phyloP scores from a whole-genome alignment of 1,284 basidiomycete genomes.

The Laetiporus sulphureus region DNA sequence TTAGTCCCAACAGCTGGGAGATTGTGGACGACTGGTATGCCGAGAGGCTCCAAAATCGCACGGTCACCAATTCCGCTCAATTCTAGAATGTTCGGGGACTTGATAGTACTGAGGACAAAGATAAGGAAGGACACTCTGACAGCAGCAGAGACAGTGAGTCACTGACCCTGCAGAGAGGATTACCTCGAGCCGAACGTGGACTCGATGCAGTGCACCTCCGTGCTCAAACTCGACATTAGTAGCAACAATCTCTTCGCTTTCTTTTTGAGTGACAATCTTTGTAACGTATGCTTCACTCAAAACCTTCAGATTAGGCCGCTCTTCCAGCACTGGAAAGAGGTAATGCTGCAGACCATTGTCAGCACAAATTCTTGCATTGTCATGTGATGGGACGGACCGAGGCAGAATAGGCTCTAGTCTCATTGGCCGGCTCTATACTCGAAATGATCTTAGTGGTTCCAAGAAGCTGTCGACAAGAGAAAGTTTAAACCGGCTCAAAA shows the following conservation, averaged over 20 bases:
- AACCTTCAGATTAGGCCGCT: conserved; percentile 6
- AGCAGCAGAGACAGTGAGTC: background rate
- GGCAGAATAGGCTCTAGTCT: conserved; percentile 4
- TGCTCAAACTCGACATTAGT: conserved; percentile 23
- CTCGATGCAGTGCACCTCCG: conserved; percentile 11
- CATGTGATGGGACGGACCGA: background rate
- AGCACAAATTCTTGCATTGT: background rate
- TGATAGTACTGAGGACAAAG: conserved; percentile 12
- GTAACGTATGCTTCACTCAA: conserved; percentile 7
- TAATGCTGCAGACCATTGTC: background rate
- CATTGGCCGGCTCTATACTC: background rate
- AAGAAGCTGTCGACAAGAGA: background rate
- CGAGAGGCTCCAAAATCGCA: conserved; percentile 21
- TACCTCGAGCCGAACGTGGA: conserved; percentile 19
- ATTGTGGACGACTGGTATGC: conserved; percentile 18
- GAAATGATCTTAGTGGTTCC: conserved; percentile 10
- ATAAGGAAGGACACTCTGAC: background rate
- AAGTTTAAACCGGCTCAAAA: conserved; percentile 1
- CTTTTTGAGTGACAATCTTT: conserved; percentile 2
- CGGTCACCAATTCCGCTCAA: conserved; percentile 31
- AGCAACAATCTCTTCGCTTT: conserved; percentile 9
- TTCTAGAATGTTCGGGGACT: conserved; percentile 32
- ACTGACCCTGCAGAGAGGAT: conserved; percentile 22
- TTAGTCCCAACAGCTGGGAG: conserved; percentile 29
- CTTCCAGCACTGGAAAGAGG: background rate